Base-by-base conservation (phyloP, 140 eudicot genomes). In the Cichorium intybus region DNA sequence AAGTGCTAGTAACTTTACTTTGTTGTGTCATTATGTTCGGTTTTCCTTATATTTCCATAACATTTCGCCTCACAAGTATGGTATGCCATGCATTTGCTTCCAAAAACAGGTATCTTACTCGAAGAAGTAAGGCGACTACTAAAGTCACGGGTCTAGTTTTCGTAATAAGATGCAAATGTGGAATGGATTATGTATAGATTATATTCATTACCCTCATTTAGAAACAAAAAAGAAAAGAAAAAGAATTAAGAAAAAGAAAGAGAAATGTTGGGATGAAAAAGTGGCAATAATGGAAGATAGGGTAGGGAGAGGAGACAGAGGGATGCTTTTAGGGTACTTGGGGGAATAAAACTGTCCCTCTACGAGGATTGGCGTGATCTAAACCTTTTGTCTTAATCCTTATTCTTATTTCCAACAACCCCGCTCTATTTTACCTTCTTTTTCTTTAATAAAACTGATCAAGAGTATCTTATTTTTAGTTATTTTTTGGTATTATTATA, bases 281-380 rank as follows among this genome's bases (percentile, higher is more conserved):
- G 74, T 67, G 79, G 33, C 75, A 67, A 67, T 75, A 74, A 74
- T 74, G 79, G 57, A 74, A 66, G 69, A 74, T 58, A 66, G 74
- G 12, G 69, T 26, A 58, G 73, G 73, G 51, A 62, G 79, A 67
- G 70, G 79, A 39, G 79, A 75, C 70, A 75, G 75, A 60, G 48
- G 68, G 74, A 66, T 74, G 74, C 79, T 74, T 74, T 74, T 74
- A 37, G 73, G 79, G 78, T 65, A 73, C 73, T 47, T 65, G 37
- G 61, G 50, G 26, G 74, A 74, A 74, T 74, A 74, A 65, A 74
- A 66, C 39, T 66, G 79, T 74, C 79, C 79, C 79, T 66, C 69
- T 66, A 74, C 79, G 69, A 74, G 74, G 79, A 75, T 66, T 75
- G 70, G 75, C 79, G 75, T 75, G 75, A 59, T 75, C 75, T 68